Evolutionary conservation across 192 early-diverging fungal species (phyloP).

Genomic region (Backusella liffmaniae): DNA sequence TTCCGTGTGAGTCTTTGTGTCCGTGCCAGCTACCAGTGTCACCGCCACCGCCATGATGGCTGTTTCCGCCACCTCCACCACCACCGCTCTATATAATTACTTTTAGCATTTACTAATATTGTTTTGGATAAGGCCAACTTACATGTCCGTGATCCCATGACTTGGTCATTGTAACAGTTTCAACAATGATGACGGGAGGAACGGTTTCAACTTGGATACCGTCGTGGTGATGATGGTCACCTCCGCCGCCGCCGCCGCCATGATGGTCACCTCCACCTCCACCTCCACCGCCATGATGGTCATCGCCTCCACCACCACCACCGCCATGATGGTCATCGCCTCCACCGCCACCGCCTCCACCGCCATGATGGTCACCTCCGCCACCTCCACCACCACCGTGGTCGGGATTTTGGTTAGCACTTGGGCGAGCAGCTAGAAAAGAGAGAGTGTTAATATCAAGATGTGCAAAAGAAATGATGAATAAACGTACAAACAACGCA

Average conservation of each 20-base stretch:
- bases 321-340: not conserved
- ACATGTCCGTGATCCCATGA: not conserved
- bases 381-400: not conserved
- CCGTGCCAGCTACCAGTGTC: not conserved
- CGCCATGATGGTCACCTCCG: not conserved
- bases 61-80: not conserved
- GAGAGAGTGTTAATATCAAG: not conserved
- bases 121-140: not conserved
- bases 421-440: slow-evolving; percentile 2
- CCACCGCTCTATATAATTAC: not conserved
- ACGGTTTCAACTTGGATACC: slow-evolving; percentile 3
- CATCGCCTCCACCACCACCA: not conserved
- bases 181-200: slow-evolving; percentile 16
- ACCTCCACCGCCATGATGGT: not conserved
- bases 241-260: not conserved
- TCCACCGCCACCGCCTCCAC: not conserved
- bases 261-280: not conserved
- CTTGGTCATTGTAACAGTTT: slow-evolving; percentile 18
- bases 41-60: too few species aligned
- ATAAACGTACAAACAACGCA: not conserved
- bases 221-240: not conserved
- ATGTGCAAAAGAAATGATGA: not conserved
- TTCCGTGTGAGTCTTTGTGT: not conserved
- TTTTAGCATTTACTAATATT: not conserved
- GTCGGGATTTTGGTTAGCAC: not conserved